Percentiles rank a stretch among this genome's conserved stretches.
Conservation (phyloP, 768 basidiomycete species). For the Asterophora parasitica region DNA sequence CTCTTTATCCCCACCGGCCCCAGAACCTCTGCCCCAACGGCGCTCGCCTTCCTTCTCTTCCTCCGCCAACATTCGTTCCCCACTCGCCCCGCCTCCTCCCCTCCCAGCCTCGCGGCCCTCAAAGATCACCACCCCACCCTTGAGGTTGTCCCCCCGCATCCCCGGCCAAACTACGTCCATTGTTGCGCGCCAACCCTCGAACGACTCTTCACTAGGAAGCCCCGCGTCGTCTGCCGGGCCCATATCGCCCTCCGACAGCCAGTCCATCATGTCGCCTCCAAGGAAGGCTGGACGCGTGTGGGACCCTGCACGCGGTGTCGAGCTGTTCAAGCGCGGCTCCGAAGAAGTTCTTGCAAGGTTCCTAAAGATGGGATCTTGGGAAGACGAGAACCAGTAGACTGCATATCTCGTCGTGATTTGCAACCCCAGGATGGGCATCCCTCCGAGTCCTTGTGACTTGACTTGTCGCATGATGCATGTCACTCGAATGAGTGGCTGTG, state of each 20-base stretch:
- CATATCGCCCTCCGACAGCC: conserved; percentile 42
- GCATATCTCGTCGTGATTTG: too few relatives aligned
- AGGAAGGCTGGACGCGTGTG: conserved; percentile 63
- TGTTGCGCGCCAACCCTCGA: conserved; percentile 41
- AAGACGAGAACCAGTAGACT: conserved; percentile 37
- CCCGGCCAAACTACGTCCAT: not conserved
- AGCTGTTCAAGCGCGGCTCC: conserved; percentile 80
- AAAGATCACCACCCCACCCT: conserved; percentile 15
- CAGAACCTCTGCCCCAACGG: conserved; percentile 5
- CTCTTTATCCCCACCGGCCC: conserved; percentile 13
- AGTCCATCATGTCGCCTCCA: conserved; percentile 26
- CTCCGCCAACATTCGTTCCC: conserved; percentile 14
- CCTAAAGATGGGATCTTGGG: conserved; percentile 73
- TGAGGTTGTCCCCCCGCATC: conserved; percentile 13
- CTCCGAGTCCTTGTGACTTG: too few relatives aligned
- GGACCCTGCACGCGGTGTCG: conserved; percentile 83
- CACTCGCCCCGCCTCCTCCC: conserved; percentile 4
- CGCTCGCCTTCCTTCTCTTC: conserved; percentile 9
- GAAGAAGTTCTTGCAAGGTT: conserved; percentile 85
- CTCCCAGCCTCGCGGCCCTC: conserved; percentile 20
- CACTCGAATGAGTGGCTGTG: too few relatives aligned
- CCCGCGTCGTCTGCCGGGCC: conserved; percentile 54
- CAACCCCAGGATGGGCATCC: too few relatives aligned
- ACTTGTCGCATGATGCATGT: too few relatives aligned
- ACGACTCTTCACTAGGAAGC: conserved; percentile 46